A percentile compares a stretch with the other conserved stretches of the same genome.
Conservation (phyloP, 176 grass and related monocot genomes). For the Ampelocalamus luodianensis region DNA sequence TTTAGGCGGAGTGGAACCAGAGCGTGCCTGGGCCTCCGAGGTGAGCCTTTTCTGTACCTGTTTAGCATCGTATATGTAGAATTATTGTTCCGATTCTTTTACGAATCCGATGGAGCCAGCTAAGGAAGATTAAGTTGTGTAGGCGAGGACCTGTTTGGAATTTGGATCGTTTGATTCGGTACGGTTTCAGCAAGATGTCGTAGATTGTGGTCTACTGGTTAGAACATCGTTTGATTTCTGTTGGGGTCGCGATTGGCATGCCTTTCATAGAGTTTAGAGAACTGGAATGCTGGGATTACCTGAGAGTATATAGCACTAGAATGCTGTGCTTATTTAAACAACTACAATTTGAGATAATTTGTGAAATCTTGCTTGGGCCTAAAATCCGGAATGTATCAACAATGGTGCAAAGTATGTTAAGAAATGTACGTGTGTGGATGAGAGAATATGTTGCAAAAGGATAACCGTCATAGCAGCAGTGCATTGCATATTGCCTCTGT, state of each 20-base stretch:
- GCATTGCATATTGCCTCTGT: constrained; percentile 15
- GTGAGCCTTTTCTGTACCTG: constrained; percentile 24
- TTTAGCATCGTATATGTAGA: background rate
- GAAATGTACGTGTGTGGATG: background rate
- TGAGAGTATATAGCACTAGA: background rate
- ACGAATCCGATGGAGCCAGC: background rate
- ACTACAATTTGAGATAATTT: background rate
- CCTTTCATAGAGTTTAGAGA: background rate
- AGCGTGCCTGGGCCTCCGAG: constrained; percentile 23
- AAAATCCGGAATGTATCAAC: constrained; percentile 1
- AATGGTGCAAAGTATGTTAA: background rate
- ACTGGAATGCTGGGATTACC: background rate
- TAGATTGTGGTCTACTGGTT: background rate
- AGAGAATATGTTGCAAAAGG: background rate
- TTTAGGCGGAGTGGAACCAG: constrained; percentile 32
- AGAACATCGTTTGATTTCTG: background rate
- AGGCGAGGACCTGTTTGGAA: background rate
- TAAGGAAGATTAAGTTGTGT: background rate
- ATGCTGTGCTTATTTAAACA: background rate
- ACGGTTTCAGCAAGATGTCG: background rate
- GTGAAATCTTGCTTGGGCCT: background rate
- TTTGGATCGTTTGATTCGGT: constrained; percentile 30
- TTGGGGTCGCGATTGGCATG: background rate
- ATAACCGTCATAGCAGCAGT: background rate
- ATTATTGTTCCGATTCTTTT: background rate